Conservation (phyloP, 75 land plant species). For the Adiantum capillusveneris region DNA sequence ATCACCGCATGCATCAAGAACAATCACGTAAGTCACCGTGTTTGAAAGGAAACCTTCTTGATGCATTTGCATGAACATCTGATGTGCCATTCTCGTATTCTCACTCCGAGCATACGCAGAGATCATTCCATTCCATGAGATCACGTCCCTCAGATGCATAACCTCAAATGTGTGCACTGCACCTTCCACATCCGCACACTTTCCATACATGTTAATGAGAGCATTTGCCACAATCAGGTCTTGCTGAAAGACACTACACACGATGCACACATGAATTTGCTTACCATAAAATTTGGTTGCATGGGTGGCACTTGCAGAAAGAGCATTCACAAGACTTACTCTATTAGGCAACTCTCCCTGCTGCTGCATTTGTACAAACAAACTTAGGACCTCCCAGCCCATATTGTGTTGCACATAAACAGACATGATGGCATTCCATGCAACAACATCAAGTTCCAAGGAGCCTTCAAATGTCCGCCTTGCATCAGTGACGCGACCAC, state of each 20-base stretch:
- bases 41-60: conserved; percentile 8
- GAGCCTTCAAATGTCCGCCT: conserved; percentile 24
- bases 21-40: neutral
- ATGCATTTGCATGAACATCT: conserved; percentile 15
- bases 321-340: conserved; percentile 35
- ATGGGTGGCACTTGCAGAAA: conserved; percentile 25
- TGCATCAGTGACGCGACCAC: conserved; percentile 34
- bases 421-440: conserved; percentile 52
- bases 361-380: conserved; percentile 32
- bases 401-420: conserved; percentile 30
- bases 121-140: conserved; percentile 28
- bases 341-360: conserved; percentile 31
- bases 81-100: neutral
- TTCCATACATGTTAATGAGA: conserved; percentile 35
- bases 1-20: conserved; percentile 4
- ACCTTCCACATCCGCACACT: conserved; percentile 15
- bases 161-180: conserved; percentile 20
- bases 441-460: conserved; percentile 28
- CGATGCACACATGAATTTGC: conserved; percentile 32
- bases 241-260: conserved; percentile 29
- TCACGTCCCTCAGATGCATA: conserved; percentile 12
- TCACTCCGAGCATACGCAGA: conserved; percentile 13
- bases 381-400: conserved; percentile 16
- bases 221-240: conserved; percentile 30
- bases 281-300: conserved; percentile 26